Evolutionary conservation across 2,329 filamentous ascomycete genomes (phyloP).

Genomic region (Arachnomyces sp.): DNA sequence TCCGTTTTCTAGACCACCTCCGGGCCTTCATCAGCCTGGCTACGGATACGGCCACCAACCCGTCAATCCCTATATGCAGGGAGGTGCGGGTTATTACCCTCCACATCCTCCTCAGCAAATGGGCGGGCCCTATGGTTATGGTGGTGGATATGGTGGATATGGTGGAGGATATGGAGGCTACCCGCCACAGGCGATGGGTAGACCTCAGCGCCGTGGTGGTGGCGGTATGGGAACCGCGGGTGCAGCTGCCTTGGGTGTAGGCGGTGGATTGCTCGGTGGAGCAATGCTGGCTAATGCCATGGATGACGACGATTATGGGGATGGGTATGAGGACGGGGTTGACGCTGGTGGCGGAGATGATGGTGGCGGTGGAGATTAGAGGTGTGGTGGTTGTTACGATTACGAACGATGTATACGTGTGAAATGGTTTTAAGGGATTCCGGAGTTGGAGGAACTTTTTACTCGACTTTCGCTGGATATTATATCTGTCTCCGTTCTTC

Average conservation of each 20-base stretch:
- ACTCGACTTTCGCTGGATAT: no score
- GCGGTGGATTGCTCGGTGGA: slow-evolving; percentile 74
- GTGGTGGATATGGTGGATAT: slow-evolving; percentile 6
- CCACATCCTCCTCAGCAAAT: slow-evolving; percentile 2
- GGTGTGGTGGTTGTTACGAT: slow-evolving; percentile 12
- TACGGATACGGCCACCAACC: no score
- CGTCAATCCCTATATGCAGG: no score
- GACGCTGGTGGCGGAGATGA: neutral
- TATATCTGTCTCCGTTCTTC: no score
- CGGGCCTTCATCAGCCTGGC: no score
- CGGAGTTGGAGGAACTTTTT: neutral
- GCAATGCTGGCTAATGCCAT: slow-evolving; percentile 62
- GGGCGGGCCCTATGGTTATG: slow-evolving; percentile 7
- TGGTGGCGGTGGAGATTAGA: slow-evolving; percentile 14
- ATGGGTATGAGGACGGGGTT: slow-evolving; percentile 20
- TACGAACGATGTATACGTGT: slow-evolving; percentile 19
- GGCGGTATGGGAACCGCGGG: slow-evolving; percentile 34
- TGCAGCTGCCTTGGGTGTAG: slow-evolving; percentile 68
- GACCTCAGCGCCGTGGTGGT: neutral
- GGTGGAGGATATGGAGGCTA: slow-evolving; percentile 7
- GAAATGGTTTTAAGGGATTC: neutral
- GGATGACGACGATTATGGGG: slow-evolving; percentile 47
- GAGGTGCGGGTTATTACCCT: no score
- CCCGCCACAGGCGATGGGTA: no score
- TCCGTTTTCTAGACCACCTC: no score